Base-by-base conservation (phyloP, 352 stramenopile species). In the Phytophthora pluvialis region DNA sequence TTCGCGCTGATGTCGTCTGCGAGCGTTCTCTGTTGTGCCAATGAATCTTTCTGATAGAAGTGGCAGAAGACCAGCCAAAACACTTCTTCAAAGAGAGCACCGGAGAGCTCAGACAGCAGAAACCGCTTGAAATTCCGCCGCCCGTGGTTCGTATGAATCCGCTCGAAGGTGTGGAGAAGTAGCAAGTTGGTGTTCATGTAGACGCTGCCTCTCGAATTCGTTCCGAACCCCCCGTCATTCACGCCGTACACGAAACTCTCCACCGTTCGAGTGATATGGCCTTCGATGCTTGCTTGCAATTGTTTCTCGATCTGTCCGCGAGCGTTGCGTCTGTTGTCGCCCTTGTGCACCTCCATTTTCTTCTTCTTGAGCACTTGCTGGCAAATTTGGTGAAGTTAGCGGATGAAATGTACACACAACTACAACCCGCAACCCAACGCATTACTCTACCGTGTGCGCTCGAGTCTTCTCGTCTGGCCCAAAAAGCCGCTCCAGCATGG, bases 51-150 rank as follows among this genome's bases (percentile, higher is more conserved):
- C 56, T 97, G 90, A 74, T 94, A 97, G 54, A 97, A 96, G 29
- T 93, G 86, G 61, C 85, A 95, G 68, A 96, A 94, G 2, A 82
- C 77, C 31, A 95, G 83, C 90, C 90, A 97, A 43, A 95, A 97
- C 8, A 97, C 60, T 45, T 96, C 88, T 35, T 96, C 90, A 55
- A 94, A 97, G 31, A 96, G 77, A 33, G 80, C 61, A 44, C 86
- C 85, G 29, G 83, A 94, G 33, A 93, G 51, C 15, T 94, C 79
- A 7, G 80, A 91, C 25, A 94, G 70, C 49, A 89, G 60, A 39
- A 97, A 96, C 25, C 79, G 78, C 62, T 95, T 95, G 70, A 97
- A 94, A 44, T 81, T 87, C 45, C 86, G 86, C 44, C 87, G 88
- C 3, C 86, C 88, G 15, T 90, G 77, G 8, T 65, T 59, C 16